These are phyloP conservation scores for Solanum peruvianum DNA, from an alignment of 257 asterid species.

Conservation along the genomic window DNA sequence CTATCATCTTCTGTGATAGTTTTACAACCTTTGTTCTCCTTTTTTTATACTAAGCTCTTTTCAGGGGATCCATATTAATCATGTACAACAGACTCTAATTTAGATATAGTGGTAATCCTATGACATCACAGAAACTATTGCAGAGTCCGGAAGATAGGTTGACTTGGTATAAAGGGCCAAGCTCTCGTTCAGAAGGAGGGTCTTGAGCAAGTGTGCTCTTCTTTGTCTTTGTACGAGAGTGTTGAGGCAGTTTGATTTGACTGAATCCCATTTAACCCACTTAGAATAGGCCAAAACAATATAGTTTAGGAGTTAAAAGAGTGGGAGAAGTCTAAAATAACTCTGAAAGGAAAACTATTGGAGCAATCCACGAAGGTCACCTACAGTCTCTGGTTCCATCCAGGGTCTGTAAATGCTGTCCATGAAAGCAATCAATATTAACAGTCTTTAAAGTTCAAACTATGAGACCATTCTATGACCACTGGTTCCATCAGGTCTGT, in stretches of 20 bases:
- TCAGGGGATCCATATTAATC: not conserved
- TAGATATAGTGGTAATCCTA: not conserved
- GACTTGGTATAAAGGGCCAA: not conserved
- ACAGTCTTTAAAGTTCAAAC: not conserved
- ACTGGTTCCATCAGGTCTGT: not conserved
- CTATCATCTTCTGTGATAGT: not conserved
- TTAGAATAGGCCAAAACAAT: not conserved
- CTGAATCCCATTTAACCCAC: not conserved
- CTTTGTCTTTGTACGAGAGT: not conserved
- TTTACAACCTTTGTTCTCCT: not conserved
- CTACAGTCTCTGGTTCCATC: not conserved
- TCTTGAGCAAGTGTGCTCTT: not conserved
- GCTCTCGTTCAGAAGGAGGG: not conserved
- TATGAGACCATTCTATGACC: not conserved
- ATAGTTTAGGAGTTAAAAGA: not conserved
- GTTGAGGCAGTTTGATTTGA: not conserved
- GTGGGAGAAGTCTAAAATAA: not conserved
- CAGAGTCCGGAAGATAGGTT: not conserved
- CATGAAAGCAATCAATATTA: not conserved
- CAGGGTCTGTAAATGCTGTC: not conserved
- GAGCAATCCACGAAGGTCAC: not conserved
- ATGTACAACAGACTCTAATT: not conserved
- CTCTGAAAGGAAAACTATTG: not conserved
- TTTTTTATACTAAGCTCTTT: not conserved
- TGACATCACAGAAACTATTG: not conserved